phyloP scores from a whole-genome alignment of 225 moss, liverwort and hornwort genomes.

The Sphagnum contortum region DNA sequence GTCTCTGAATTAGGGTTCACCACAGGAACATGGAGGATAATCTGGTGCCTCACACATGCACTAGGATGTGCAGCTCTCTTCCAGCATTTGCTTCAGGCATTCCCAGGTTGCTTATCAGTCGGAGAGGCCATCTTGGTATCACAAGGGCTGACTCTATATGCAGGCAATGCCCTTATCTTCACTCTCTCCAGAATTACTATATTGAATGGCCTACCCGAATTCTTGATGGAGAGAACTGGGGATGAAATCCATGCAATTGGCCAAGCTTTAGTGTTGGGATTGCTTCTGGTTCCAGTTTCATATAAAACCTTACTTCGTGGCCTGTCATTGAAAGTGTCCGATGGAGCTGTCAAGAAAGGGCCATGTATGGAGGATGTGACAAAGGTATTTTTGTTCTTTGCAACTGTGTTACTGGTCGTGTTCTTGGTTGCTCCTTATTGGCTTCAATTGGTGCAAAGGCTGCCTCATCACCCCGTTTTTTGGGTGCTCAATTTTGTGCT shows the following conservation, averaged over 20 bases:
- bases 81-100: constrained; percentile 33
- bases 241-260: constrained; percentile 36
- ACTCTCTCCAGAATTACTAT: constrained; percentile 23
- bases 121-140: constrained; percentile 88
- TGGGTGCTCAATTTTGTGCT: constrained; percentile 38
- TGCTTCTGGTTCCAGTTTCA: constrained; percentile 40
- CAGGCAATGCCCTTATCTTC: constrained; percentile 36
- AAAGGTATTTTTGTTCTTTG: constrained; percentile 31
- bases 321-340: constrained; percentile 17
- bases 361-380: constrained; percentile 17
- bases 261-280: constrained; percentile 39
- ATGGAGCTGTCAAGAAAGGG: constrained; percentile 18
- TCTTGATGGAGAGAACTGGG: constrained; percentile 6
- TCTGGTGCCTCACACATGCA: constrained; percentile 39
- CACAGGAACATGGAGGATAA: constrained; percentile 13
- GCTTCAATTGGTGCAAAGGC: constrained; percentile 27
- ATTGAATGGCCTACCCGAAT: constrained; percentile 10
- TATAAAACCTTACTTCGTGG: constrained; percentile 22
- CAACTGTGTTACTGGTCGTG: constrained; percentile 21
- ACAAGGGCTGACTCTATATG: constrained; percentile 70
- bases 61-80: constrained; percentile 52
- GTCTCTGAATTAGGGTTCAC: constrained; percentile 26
- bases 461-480: constrained; percentile 30
- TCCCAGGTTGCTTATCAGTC: constrained; percentile 54
- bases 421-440: constrained; percentile 33